phyloP scores from a whole-genome alignment of 768 basidiomycete species.

The Aureoboletus auriporus region DNA sequence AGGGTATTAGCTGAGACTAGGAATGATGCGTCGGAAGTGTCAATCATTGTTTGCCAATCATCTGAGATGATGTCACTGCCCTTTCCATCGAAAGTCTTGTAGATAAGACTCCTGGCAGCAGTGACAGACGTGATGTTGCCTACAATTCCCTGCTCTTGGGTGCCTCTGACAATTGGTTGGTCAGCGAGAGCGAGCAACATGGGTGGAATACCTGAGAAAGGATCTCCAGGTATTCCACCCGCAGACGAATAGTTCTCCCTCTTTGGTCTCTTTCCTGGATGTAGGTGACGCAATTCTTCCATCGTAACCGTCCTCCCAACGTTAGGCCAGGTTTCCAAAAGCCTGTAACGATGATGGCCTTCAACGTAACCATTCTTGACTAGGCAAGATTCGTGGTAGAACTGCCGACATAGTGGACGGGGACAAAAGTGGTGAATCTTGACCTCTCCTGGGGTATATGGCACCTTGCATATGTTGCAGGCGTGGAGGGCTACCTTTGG shows the following conservation, averaged over 20 bases:
- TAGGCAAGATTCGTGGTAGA: constrained; percentile 50
- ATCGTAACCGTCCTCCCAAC: constrained; percentile 18
- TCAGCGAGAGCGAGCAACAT: constrained; percentile 41
- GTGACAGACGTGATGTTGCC: constrained; percentile 50
- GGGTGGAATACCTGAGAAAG: constrained; percentile 29
- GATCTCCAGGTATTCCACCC: neutral
- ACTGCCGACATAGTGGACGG: constrained; percentile 41
- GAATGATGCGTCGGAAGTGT: constrained; percentile 18
- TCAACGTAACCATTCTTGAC: constrained; percentile 25
- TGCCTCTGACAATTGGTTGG: constrained; percentile 53
- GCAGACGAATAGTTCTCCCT: neutral
- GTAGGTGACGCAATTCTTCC: neutral
- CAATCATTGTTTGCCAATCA: constrained; percentile 38
- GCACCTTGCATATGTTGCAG: constrained; percentile 41
- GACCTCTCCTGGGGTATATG: constrained; percentile 43
- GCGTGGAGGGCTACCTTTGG: constrained; percentile 36
- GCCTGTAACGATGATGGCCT: constrained; percentile 15
- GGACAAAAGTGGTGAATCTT: constrained; percentile 57
- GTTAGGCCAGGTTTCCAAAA: constrained; percentile 38
- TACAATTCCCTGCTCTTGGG: constrained; percentile 38
- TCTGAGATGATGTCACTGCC: constrained; percentile 26
- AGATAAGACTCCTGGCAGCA: constrained; percentile 46
- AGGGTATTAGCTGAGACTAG: constrained; percentile 11
- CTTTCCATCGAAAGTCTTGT: constrained; percentile 28
- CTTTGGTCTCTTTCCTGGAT: constrained; percentile 9